Conservation (phyloP, 768 basidiomycete genomes). For the Suillus ampliporus region DNA sequence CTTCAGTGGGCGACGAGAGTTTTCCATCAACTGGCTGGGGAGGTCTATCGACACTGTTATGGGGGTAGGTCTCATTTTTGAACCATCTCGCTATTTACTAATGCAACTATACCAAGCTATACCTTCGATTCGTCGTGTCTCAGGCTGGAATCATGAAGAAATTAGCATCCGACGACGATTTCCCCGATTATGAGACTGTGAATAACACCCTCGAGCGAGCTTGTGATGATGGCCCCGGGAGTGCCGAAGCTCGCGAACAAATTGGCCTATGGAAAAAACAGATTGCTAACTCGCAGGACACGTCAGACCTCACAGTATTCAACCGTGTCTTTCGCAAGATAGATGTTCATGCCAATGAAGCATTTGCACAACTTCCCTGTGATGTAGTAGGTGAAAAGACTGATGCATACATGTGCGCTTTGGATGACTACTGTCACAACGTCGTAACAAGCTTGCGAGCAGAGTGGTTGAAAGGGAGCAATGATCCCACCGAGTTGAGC, state of each 20-base stretch:
- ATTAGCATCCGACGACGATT: background rate
- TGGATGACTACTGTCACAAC: background rate
- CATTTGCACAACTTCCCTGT: background rate
- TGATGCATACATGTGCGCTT: background rate
- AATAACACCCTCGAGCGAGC: background rate
- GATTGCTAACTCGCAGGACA: background rate
- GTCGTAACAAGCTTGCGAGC: background rate
- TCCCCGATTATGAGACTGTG: background rate
- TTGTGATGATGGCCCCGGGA: background rate
- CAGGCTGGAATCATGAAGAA: background rate
- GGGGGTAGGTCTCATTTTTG: background rate
- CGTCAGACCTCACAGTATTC: background rate
- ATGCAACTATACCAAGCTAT: background rate
- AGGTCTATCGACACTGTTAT: background rate
- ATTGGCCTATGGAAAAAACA: background rate
- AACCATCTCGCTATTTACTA: background rate
- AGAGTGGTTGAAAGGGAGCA: background rate
- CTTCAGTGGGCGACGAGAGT: background rate
- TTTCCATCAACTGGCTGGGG: background rate
- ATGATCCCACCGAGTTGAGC: background rate
- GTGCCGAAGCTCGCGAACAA: background rate
- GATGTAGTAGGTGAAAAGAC: slow-evolving; percentile 1
- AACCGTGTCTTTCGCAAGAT: background rate
- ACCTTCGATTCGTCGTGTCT: background rate
- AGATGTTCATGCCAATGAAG: background rate